Evolutionary conservation across 768 basidiomycete species (phyloP), one percentile per base, ranked within the genome.

Genomic region (Phanerochaete carnosa): DNA sequence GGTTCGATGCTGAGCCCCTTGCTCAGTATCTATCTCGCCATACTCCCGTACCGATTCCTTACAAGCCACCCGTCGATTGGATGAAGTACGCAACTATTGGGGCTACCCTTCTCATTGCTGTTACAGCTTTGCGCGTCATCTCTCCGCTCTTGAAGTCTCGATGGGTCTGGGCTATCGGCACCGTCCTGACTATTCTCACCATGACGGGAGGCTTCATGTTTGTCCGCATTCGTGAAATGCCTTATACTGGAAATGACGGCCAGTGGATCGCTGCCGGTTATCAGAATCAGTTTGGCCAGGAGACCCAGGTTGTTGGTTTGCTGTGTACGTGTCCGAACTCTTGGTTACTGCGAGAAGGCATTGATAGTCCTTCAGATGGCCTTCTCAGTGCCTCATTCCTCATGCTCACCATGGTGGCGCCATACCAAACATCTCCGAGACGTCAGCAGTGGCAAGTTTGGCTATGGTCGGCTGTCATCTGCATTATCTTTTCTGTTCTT

Each of bases 181-280:
- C 87, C 29, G 58, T 88, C 43, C 70, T 84, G 28, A 82, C 86
- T 9, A 88, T 92, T 22, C 74, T 89, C 30, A 75, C 93, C 66
- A 96, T 98, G 88, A 95, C 87, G 23, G 87, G 89, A 9, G 97
- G 97, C 8, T 90, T 86, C 79, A 99, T 99, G 97, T 99, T 96
- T 76, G 91, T 90, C 60, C 90, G 89, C 64, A 99, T 99, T 66
- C 88, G 96, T 63, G 81, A 81, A 32, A 81, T 81, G 50, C 95
- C 94, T 2, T 94, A 84, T 70, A 77, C 76, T 25, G 85, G 84
- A 29, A 76, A 77, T 0, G 80, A 83, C 58, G 86, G 88, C 25
- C 77, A 82, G 52, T 95, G 94, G 90, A 89, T 99, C 67, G 91
- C 94, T 9, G 80, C 76, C 11, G 96, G 96, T 4, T 98, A 87